A percentile compares a stretch with the other conserved stretches of the same genome.
phyloP scores from a whole-genome alignment of 371 early-diverging fungal genomes.

The Mucor irregularis region DNA sequence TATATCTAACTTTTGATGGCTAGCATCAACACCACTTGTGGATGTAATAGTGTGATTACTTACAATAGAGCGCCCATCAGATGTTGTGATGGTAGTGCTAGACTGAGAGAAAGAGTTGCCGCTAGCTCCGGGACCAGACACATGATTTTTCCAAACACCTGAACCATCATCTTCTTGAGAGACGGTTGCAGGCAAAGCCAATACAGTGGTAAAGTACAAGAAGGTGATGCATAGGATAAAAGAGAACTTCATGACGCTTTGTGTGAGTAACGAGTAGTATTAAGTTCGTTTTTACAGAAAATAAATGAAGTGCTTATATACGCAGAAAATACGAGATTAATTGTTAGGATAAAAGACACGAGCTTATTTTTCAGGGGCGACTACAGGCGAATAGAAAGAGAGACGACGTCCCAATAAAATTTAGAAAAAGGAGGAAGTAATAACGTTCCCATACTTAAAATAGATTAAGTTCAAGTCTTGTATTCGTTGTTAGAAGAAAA shows the following conservation, averaged over 20 bases:
- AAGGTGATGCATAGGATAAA: background rate
- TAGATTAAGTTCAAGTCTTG: too few species aligned
- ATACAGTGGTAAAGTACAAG: background rate
- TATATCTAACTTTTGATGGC: too few species aligned
- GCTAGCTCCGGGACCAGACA: conserved; percentile 10
- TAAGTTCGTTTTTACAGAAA: background rate
- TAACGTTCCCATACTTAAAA: background rate
- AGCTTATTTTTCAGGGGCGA: background rate
- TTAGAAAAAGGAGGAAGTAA: too few species aligned
- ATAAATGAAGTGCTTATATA: background rate
- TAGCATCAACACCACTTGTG: background rate
- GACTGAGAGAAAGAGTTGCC: background rate
- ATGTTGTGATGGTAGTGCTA: background rate
- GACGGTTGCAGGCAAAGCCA: background rate
- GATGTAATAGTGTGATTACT: background rate
- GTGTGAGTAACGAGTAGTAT: background rate
- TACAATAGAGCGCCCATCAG: conserved; percentile 7
- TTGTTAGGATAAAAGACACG: background rate
- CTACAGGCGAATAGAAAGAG: background rate
- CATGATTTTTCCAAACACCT: background rate
- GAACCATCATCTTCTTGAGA: background rate
- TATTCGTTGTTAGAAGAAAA: too few species aligned
- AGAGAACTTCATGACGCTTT: too few species aligned
- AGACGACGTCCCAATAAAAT: too few species aligned
- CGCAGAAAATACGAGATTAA: background rate